Conservation (phyloP, 352 stramenopile genomes). For the Phytopythium oedochilum region DNA sequence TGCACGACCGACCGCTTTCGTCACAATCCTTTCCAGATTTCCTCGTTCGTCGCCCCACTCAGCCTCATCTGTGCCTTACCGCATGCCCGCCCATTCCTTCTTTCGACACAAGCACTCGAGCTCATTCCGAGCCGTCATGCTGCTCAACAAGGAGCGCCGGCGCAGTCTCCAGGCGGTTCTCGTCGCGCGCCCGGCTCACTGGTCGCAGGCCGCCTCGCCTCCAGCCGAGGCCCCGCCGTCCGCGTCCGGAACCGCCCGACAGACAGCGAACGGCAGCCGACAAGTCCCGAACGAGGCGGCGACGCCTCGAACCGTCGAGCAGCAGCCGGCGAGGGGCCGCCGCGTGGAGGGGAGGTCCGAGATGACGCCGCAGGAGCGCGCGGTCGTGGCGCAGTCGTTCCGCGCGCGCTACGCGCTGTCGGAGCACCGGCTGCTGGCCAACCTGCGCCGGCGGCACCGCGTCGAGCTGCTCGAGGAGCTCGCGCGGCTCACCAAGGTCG, state of each 20-base stretch:
- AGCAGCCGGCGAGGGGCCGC: neutral
- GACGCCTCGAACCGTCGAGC: neutral
- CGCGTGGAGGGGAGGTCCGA: neutral
- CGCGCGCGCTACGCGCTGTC: conserved; percentile 18
- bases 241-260: neutral
- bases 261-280: neutral
- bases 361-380: conserved; percentile 4
- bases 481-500: conserved; percentile 20
- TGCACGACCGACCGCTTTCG: neutral
- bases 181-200: neutral
- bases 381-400: conserved; percentile 14
- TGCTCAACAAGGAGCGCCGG: conserved; percentile 5
- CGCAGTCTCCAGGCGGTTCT: neutral
- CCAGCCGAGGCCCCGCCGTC: no score
- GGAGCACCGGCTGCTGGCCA: conserved; percentile 12
- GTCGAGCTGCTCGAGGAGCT: conserved; percentile 33
- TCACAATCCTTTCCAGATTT: no score
- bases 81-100: no score
- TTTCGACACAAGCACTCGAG: no score
- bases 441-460: conserved; percentile 17
- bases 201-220: neutral
- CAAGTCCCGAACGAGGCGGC: neutral
- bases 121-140: neutral
- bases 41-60: no score
- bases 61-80: no score